Base-by-base conservation (phyloP, 176 grass and related monocot genomes). In the Olyra latifolia region DNA sequence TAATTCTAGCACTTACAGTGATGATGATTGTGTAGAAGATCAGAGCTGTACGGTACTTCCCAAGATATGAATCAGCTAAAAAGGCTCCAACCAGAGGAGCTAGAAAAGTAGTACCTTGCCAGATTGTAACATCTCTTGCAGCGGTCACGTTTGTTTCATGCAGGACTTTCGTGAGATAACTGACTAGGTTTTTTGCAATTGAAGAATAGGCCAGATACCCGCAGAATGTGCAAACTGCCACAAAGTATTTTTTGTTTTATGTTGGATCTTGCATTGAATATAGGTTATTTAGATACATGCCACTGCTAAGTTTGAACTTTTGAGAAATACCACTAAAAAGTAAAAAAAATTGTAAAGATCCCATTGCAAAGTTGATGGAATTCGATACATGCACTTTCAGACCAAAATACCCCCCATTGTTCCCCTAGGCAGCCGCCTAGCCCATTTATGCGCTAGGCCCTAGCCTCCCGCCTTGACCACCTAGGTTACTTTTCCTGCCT, bases 51-150 rank as follows among this genome's bases (percentile, higher is more conserved):
- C 72, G 17, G 83, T 94, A 94, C 62, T 83, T 93, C 7, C 91
- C 94, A 87, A 88, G 80, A 20, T 77, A 94, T 13, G 91, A 94
- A 88, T 97, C 94, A 30, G 91, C 91, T 42, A 94, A 42, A 30
- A 97, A 78, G 3, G 91, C 94, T 62, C 94, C 94, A 72, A 94
- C 6, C 65, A 93, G 39, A 71, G 91, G 87, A 9, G 64, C 66
- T 3, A 93, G 69, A 23, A 48, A 89, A 53, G 59, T 81, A 66
- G 87, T 87, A 45, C 87, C 91, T 81, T 77, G 76, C 80, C 76
- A 89, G 57, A 50, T 89, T 55, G 84, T 64, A 44, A 93, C 80
- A 72, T 87, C 71, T 87, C 91, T 89, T 48, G 87, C 87, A 77
- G 87, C 87, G 12, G 13, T 60, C 48, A 85, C 59, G 81, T 93